These are phyloP conservation scores for Mucor lusitanicus DNA, from an alignment of 371 early-diverging fungal species.

Conservation along the genomic window DNA sequence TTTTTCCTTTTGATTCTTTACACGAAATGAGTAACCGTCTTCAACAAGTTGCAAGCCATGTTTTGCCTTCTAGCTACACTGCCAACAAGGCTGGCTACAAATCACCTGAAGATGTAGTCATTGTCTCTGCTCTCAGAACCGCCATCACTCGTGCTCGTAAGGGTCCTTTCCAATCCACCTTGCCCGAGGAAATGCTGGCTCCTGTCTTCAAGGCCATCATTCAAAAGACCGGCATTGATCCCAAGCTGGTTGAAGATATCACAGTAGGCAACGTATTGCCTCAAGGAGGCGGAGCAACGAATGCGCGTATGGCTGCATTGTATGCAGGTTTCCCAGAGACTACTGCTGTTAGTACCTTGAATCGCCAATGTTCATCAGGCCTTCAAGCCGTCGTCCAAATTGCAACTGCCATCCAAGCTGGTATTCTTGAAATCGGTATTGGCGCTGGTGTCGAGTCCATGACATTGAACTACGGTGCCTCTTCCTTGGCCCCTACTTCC, in stretches of 20 bases:
- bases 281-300: conserved; percentile 91
- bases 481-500: conserved; percentile 74
- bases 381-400: conserved; percentile 93
- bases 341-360: conserved; percentile 84
- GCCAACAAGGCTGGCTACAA: conserved; percentile 64
- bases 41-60: conserved; percentile 19
- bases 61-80: conserved; percentile 8
- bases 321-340: conserved; percentile 92
- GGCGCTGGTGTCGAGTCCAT: conserved; percentile 98
- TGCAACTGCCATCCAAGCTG: conserved; percentile 88
- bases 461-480: conserved; percentile 92
- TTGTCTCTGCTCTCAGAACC: conserved; percentile 87
- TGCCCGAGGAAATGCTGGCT: conserved; percentile 83
- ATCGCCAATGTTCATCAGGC: conserved; percentile 98
- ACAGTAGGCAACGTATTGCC: conserved; percentile 94
- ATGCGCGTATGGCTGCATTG: conserved; percentile 87
- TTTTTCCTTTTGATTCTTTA: not conserved
- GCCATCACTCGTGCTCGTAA: conserved; percentile 89
- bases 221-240: conserved; percentile 83
- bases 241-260: conserved; percentile 89
- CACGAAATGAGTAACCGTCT: conserved; percentile 14
- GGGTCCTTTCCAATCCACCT: conserved; percentile 93
- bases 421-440: conserved; percentile 94
- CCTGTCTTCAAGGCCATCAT: conserved; percentile 81
- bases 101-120: conserved; percentile 84